A percentile compares a stretch with the other conserved stretches of the same genome.
phyloP scores from a whole-genome alignment of 768 basidiomycete species.

The Leccinum fibrillosum region DNA sequence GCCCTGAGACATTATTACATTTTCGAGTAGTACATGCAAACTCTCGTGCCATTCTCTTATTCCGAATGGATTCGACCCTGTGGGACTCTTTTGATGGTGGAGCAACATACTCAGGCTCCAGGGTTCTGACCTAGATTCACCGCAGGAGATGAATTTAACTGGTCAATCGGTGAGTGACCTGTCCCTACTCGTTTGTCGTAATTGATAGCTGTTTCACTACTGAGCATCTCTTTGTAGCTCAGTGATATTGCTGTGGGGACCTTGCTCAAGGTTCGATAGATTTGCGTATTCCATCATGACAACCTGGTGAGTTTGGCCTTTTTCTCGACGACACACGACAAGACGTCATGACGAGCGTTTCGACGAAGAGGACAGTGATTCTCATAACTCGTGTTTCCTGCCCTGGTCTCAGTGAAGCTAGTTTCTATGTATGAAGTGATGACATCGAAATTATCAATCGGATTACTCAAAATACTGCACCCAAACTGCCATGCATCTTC shows the following conservation, averaged over 20 bases:
- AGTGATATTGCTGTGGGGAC: neutral
- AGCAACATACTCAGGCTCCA: neutral
- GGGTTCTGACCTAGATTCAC: neutral
- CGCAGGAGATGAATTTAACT: neutral
- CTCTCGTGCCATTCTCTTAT: neutral
- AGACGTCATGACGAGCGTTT: neutral
- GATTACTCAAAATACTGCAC: neutral
- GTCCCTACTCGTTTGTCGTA: no score
- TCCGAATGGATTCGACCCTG: neutral
- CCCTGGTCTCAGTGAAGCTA: neutral
- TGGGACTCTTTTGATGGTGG: neutral
- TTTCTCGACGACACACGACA: neutral
- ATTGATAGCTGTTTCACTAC: no score
- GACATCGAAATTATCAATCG: neutral
- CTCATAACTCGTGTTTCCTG: neutral
- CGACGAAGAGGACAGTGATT: neutral
- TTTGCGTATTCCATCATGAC: neutral
- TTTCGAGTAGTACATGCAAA: neutral
- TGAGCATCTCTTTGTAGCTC: no score
- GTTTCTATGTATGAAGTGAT: neutral
- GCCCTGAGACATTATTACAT: neutral
- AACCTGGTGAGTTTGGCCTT: neutral
- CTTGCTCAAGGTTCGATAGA: neutral
- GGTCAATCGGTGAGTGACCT: no score
- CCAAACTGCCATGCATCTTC: neutral